Evolutionary conservation across 192 early-diverging fungal genomes (phyloP), one percentile per base, ranked within the genome.

Genomic region (Paraglomus brasilianum): DNA sequence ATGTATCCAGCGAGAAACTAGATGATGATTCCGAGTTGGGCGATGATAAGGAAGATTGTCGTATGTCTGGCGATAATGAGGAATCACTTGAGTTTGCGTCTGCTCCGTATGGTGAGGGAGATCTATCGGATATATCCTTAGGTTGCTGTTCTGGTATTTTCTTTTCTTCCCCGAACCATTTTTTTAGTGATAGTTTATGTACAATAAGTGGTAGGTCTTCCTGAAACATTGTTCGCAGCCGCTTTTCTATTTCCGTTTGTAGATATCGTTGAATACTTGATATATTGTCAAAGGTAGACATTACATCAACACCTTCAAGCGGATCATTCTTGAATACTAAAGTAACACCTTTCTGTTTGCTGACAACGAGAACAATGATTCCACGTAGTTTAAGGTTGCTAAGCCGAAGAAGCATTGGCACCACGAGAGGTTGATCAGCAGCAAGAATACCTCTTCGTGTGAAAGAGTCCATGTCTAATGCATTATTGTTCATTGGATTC

Each of bases 291-390:
- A 99, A 99, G 1, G 97, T 97, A n/a, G 94, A 96, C 65, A 90
- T 91, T 45, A 99, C 94, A 58, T 92, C 85, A 9, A 99, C 90
- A 0, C 87, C 89, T 49, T 98, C 95, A 24, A 99, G 74, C 10
- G 97, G 96, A 70, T 98, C 96, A 72, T 94, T 98, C 72, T 97
- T 95, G 72, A 99, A 98, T 15, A 93, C 95, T 51, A 99, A 82
- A 0, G 96, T 98, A 24, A 98, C 89, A 24, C 97, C 97, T 73
- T 91, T 92, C 53, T 89, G 82, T 76, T 96, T 93, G 69, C 94
- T 94, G 1, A 99, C 92, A 0, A 94, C 96, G 21, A 99, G 81
- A 5, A 95, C 94, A 24, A 96, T 85, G 57, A 98, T 96, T 0
- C 96, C 97, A 14, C 91, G 81, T 14, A 99, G 75, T 55, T 91